A percentile compares a stretch with the other conserved stretches of the same genome.
Conservation (phyloP, 2,329 filamentous ascomycete genomes). For the Trichoderma brevicompactum region DNA sequence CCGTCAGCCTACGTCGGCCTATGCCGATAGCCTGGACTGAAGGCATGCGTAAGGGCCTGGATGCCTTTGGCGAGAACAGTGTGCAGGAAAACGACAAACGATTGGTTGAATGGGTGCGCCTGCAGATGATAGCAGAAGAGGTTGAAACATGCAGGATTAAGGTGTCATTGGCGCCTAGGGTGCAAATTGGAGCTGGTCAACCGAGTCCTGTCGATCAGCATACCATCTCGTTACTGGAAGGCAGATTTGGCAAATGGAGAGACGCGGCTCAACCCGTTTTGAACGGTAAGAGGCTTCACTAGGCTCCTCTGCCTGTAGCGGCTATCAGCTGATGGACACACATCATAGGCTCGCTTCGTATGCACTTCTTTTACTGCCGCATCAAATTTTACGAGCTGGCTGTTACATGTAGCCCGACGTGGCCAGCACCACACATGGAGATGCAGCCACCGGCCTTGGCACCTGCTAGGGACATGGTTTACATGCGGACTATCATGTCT, state of each 20-base stretch:
- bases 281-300: background rate
- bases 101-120: background rate
- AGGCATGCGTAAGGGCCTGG: background rate
- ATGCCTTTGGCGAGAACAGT: background rate
- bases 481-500: slow-evolving; percentile 8
- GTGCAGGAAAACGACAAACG: background rate
- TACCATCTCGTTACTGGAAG: background rate
- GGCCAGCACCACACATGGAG: background rate
- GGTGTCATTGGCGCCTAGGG: background rate
- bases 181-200: background rate
- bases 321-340: background rate
- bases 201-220: background rate
- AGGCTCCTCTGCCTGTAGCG: background rate
- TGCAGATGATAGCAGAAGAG: slow-evolving; percentile 2
- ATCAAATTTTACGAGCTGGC: background rate
- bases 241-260: slow-evolving; percentile 4
- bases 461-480: background rate
- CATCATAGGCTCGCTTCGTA: slow-evolving; percentile 3
- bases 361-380: slow-evolving; percentile 18
- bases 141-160: background rate
- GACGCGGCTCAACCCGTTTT: background rate
- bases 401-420: background rate
- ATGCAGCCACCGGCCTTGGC: slow-evolving; percentile 1
- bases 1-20: background rate
- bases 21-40: slow-evolving; percentile 6